Conservation (phyloP, 257 asterid species). For the Marsdenia floribunda region DNA sequence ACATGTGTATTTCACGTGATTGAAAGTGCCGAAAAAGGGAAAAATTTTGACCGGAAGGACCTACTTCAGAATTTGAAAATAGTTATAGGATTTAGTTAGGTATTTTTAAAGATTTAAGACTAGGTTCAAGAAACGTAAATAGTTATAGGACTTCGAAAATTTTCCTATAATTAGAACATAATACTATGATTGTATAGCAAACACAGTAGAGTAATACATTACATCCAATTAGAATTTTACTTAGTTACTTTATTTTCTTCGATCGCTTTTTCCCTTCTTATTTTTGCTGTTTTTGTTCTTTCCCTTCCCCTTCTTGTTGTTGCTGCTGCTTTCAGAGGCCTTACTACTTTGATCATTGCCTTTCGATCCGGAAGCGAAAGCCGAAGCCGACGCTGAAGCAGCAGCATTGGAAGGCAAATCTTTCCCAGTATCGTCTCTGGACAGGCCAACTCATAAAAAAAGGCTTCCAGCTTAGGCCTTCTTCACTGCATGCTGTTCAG, state of each 20-base stretch:
- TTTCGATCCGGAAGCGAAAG: not conserved
- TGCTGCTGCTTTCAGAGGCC: not conserved
- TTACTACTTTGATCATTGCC: not conserved
- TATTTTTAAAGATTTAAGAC: too few relatives aligned
- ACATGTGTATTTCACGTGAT: too few relatives aligned
- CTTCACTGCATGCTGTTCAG: slow-evolving; percentile 3
- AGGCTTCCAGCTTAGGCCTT: not conserved
- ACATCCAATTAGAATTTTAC: too few relatives aligned
- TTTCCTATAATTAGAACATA: too few relatives aligned
- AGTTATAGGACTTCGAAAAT: too few relatives aligned
- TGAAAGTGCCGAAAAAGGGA: too few relatives aligned
- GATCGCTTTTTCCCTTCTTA: not conserved
- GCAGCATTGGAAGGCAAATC: not conserved
- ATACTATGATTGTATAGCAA: not conserved
- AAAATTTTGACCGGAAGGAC: too few relatives aligned
- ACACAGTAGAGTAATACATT: too few relatives aligned
- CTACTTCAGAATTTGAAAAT: too few relatives aligned
- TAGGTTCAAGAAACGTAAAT: too few relatives aligned
- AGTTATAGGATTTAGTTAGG: too few relatives aligned
- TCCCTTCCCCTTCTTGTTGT: not conserved
- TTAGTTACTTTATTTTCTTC: not conserved
- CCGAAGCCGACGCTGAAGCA: not conserved
- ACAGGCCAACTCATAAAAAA: not conserved
- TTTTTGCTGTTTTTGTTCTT: not conserved
- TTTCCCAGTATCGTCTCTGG: not conserved